phyloP scores from a whole-genome alignment of 768 basidiomycete species.

The Rhodotorula graminis region DNA sequence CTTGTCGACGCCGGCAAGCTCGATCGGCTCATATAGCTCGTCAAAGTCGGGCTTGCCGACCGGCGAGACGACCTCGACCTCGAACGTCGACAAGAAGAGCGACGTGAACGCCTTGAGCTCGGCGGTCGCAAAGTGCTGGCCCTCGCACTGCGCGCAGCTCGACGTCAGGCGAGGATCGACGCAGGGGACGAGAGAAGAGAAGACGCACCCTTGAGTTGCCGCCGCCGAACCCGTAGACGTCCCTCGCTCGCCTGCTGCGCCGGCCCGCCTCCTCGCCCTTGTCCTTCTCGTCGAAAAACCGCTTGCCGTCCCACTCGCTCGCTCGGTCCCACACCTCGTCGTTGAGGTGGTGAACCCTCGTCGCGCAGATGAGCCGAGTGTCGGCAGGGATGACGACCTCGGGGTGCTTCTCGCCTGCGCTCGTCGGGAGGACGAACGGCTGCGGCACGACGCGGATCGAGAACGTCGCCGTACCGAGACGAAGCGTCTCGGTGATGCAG shows the following conservation, averaged over 20 bases:
- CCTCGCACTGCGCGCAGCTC: slow-evolving; percentile 33
- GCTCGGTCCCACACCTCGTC: slow-evolving; percentile 13
- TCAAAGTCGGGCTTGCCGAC: neutral
- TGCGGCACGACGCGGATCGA: slow-evolving; percentile 24
- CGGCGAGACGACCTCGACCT: neutral
- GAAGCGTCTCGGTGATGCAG: slow-evolving; percentile 36
- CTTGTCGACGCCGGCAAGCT: neutral
- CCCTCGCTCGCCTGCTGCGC: slow-evolving; percentile 10
- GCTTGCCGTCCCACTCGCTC: slow-evolving; percentile 22
- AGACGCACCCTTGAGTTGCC: slow-evolving; percentile 32
- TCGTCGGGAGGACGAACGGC: slow-evolving; percentile 2
- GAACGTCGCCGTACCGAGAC: slow-evolving; percentile 29
- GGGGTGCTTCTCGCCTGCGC: neutral
- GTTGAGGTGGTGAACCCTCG: slow-evolving; percentile 24
- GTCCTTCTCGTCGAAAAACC: slow-evolving; percentile 24
- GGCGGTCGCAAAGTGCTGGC: slow-evolving; percentile 19
- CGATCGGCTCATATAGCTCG: neutral
- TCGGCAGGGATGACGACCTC: slow-evolving; percentile 6
- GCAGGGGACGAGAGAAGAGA: too few relatives aligned
- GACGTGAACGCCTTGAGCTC: slow-evolving; percentile 32
- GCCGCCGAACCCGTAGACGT: slow-evolving; percentile 36
- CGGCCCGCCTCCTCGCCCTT: neutral
- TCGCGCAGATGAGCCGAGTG: slow-evolving; percentile 14
- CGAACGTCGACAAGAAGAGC: slow-evolving; percentile 19
- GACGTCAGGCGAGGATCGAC: too few relatives aligned